Evolutionary conservation across 2,329 filamentous ascomycete genomes (phyloP).

Genomic region (Sphaerulina musiva): DNA sequence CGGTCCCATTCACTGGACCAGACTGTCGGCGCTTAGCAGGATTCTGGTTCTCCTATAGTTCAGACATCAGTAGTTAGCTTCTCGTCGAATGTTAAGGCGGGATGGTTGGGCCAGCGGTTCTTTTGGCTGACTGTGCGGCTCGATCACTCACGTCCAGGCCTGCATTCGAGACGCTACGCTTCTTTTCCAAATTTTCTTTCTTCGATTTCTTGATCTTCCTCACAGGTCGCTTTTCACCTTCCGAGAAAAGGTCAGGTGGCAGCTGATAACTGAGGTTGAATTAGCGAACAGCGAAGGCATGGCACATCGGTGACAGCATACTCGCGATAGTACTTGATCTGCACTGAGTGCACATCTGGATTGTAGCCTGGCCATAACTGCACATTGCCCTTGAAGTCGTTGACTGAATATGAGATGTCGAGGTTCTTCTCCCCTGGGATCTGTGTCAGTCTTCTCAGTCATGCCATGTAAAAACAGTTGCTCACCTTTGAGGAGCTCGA

Average conservation of each 20-base stretch:
- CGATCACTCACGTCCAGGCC: constrained; percentile 42
- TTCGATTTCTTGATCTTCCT: constrained; percentile 38
- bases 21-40: constrained; percentile 32
- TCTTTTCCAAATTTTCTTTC: constrained; percentile 34
- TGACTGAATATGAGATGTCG: constrained; percentile 73
- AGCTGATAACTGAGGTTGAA: constrained; percentile 64
- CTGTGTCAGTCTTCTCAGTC: constrained; percentile 7
- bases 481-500: constrained; percentile 55
- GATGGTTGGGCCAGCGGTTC: background rate
- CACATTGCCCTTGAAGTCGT: constrained; percentile 80
- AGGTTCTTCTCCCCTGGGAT: constrained; percentile 58
- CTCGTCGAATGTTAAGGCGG: background rate
- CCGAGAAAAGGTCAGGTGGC: constrained; percentile 80
- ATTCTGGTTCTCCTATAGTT: constrained; percentile 26
- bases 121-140: constrained; percentile 1
- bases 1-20: constrained; percentile 18
- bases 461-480: background rate
- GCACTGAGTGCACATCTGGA: constrained; percentile 66
- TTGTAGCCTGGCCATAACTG: constrained; percentile 69
- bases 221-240: constrained; percentile 57
- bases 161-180: constrained; percentile 41
- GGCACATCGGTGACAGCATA: constrained; percentile 43
- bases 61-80: constrained; percentile 5
- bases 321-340: constrained; percentile 80
- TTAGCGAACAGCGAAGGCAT: constrained; percentile 11